Base-by-base conservation (phyloP, 2,329 filamentous ascomycete genomes). In the Calonectria crousiana region DNA sequence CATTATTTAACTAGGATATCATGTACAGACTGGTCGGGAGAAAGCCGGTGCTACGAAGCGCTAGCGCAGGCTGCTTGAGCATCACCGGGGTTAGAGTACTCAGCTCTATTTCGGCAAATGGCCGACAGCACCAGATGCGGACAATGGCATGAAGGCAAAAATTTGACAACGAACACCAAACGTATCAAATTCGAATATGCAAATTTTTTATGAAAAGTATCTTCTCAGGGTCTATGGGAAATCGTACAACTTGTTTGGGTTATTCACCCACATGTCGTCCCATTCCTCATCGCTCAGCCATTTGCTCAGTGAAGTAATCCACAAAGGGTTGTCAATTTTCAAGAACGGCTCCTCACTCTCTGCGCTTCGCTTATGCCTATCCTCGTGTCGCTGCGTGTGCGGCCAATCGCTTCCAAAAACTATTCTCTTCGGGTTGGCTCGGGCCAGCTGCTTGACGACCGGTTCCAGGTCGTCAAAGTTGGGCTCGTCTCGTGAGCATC, bases 401-500 rank as follows among this genome's bases (percentile, higher is more conserved):
- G 70, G 70, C 70, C 70, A 72, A 32, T 72, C 70, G 16, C 70
- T 72, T 44, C 70, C 70, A 44, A 53, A 72, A 44, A 69, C 70
- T 53, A 72, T 56, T 18, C 70, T 47, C 52, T 67, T 68, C 16
- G 70, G 70, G n/a, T 72, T 72, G 8, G 70, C 70, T 44, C 28
- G 30, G 2, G 68, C 70, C 8, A 72, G 70, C 28, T 72, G 60
- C 52, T 41, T 72, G n/a, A 72, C 70, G 47, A 72, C 64, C 23
- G 56, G 34, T 34, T 68, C 53, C 32, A 72, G n/a, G 44, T 72
- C 70, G 26, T 64, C 53, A 47, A 68, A 72, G 14, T 36, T 49
- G 4, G 70, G 70, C 28, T 72, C 70, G 11, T 28, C 38, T 28
- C 70, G 70, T 9, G 70, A 72, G 56, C 56, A 62, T 32, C 70